Evolutionary conservation across 1,284 basidiomycete genomes (phyloP), one percentile per base, ranked within the genome.

Genomic region (Mixia osmundae): DNA sequence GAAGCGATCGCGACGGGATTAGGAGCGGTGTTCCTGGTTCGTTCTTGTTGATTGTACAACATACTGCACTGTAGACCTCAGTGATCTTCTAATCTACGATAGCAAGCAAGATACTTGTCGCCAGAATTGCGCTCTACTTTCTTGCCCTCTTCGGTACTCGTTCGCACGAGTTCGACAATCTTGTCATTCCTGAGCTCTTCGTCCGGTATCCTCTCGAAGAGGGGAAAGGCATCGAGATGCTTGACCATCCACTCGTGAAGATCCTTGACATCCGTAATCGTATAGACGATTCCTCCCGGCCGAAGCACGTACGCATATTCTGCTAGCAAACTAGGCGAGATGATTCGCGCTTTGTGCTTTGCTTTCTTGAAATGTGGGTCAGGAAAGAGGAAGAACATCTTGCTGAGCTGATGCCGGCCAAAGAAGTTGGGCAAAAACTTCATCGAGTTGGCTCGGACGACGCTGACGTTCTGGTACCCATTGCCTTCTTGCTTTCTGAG

Each of bases 341-440:
- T 47, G 42, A 50, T 52, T 14, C 64, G 76, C 62, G 56, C 89
- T 61, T 99, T 99, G 65, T 95, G 89, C 57, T 99, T 99, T 48
- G 87, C 72, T 14, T 70, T 67, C 58, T 99, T 97, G 67, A 99
- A 99, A 58, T 97, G 91, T 0, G 91, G 91, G 58, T 99, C 91
- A 23, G 91, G 91, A 58, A 95, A 97, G 42, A 97, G 69, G 64
- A 97, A 95, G 62, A 99, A 99, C 43, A 99, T 67, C 43, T 91
- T 77, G 23, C 74, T 72, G 33, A 94, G 64, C 47, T 63, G 45
- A n/a, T 21, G 10, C 22, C 87, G 85, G 9, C 66, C 56, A 58
- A 99, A 94, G 59, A 87, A 95, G 61, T 97, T 97, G 10, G 87
- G 80, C 45, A 95, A 67, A 58, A 95, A 95, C 61, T 97, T 97